Percentiles rank a stretch among this genome's conserved stretches.
These are phyloP conservation scores for Jatropha podagrica DNA, from an alignment of 441 rosid species.

Conservation along the genomic window DNA sequence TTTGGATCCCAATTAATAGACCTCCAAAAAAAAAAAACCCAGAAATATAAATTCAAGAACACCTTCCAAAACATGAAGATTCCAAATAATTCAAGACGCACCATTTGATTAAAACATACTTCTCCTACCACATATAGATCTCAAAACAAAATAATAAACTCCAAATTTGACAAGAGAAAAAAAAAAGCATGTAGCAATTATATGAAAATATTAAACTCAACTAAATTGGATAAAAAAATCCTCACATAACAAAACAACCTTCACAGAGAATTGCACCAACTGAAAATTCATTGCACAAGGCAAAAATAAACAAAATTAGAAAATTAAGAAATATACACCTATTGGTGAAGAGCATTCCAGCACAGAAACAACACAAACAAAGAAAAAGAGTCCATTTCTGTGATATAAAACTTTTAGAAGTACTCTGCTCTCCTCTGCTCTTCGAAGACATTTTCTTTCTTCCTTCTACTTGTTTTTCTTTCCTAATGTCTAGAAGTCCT, in stretches of 20 bases:
- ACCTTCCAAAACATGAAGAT: background rate
- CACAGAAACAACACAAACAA: slow-evolving; percentile 76
- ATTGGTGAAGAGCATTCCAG: slow-evolving; percentile 79
- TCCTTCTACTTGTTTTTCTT: background rate
- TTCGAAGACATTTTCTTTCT: slow-evolving; percentile 45
- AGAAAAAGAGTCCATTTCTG: slow-evolving; percentile 73
- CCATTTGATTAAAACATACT: background rate
- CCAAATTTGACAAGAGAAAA: background rate
- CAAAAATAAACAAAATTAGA: background rate
- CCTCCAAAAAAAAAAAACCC: background rate
- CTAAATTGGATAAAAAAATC: slow-evolving; percentile 14
- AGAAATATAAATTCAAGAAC: background rate
- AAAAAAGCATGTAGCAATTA: slow-evolving; percentile 15
- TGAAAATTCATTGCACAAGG: background rate
- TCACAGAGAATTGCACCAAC: slow-evolving; percentile 10
- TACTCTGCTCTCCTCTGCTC: slow-evolving; percentile 58
- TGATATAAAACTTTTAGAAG: slow-evolving; percentile 49
- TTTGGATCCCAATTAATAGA: slow-evolving; percentile 22
- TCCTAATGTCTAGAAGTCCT: slow-evolving; percentile 1
- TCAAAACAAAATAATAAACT: background rate
- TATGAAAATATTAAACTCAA: slow-evolving; percentile 1
- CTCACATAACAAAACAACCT: background rate
- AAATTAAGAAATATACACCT: slow-evolving; percentile 43
- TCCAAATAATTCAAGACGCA: background rate
- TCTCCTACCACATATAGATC: slow-evolving; percentile 23